Conservation (phyloP, 306 rosid genomes). For the Vigna radiata region DNA sequence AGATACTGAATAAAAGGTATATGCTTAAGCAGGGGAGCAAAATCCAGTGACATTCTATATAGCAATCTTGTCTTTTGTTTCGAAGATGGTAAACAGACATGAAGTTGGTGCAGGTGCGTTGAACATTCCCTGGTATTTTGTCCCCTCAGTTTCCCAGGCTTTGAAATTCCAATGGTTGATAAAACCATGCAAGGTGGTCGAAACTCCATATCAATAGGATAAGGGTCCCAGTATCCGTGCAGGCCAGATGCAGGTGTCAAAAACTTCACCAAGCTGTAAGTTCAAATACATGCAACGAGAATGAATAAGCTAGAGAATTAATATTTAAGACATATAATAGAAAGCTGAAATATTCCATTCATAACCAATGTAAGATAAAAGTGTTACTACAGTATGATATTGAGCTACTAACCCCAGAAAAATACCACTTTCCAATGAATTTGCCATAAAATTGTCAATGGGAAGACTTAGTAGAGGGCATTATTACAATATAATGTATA, state of each 20-base stretch:
- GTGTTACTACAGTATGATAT: conserved; percentile 8
- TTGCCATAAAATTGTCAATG: neutral
- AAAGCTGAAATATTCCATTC: neutral
- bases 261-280: conserved; percentile 86
- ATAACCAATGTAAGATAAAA: neutral
- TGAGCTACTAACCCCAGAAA: neutral
- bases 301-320: conserved; percentile 17
- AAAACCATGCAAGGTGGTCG: conserved; percentile 96
- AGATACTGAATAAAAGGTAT: conserved; percentile 78
- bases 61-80: conserved; percentile 81
- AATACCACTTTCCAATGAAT: conserved; percentile 10
- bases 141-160: conserved; percentile 91
- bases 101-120: conserved; percentile 93
- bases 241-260: conserved; percentile 88
- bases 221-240: conserved; percentile 98
- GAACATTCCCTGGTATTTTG: conserved; percentile 73
- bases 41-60: conserved; percentile 94
- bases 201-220: conserved; percentile 97
- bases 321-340: conserved; percentile 30
- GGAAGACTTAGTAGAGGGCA: neutral
- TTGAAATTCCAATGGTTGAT: conserved; percentile 94
- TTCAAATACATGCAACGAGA: conserved; percentile 47
- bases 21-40: conserved; percentile 84
- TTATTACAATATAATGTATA: neutral
- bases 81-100: conserved; percentile 90